Evolutionary conservation across 1,139 yeast genomes (phyloP), one percentile per base, ranked within the genome.

Genomic region (Pichia sp.): DNA sequence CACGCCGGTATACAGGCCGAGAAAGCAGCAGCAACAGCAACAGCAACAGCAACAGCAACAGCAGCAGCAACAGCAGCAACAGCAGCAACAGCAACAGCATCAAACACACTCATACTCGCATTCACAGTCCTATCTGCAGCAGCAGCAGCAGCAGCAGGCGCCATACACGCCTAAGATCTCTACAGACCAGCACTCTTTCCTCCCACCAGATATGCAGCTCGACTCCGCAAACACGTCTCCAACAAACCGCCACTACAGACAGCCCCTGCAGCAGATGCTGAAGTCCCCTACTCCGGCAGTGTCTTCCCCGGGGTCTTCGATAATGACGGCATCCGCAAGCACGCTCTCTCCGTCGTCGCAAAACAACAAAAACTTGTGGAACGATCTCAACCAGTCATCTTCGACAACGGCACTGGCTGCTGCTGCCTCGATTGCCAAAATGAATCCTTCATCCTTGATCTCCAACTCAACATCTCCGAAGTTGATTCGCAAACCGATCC

Each of bases 371-470:
- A 34, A n/a, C 37, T 18, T 34, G 37, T 66, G 68, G 67, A 59
- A 66, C 48, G 48, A 58, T 3, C 53, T 63, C 18, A 64, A 62
- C 48, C 54, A 51, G 13, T 45, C 56, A 6, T 62, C 67, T n/a
- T 66, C 70, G 1, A 54, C 64, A 0, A 58, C 61, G 5, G 70
- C 70, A 2, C 42, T 65, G 9, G 68, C 68, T 2, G 70, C 70
- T 2, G 70, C 70, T 0, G 55, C 66, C 5, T 37, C 60, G 19
- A 66, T 66, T 19, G 67, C 69, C n/a, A 64, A 61, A 45, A 44
- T 58, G 4, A 65, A 58, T 13, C 67, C 69, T 3, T 31, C 53
- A 2, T 51, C 58, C 30, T 60, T 66, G 60, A 58, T 52, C 3
- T 59, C 66, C 8, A 41, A 10, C 12, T 2, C 34, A 8, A 26